Evolutionary conservation across 345 rosid genomes (phyloP).

Genomic region (Brassica carinata): DNA sequence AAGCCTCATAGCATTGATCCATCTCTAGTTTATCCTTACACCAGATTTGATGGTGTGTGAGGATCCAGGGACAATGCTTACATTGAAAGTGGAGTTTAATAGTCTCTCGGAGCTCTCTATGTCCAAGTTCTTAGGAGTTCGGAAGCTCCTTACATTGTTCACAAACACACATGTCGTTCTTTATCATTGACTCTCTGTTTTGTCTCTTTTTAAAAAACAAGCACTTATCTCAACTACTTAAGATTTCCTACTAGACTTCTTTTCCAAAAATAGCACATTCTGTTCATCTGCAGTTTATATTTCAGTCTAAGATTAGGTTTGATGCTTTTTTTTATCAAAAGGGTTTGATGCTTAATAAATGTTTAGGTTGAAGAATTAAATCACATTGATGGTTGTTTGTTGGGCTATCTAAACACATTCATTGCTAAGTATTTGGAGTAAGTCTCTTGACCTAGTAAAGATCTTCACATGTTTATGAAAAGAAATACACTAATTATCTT

Average conservation of each 20-base stretch:
- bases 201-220: background rate
- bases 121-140: slow-evolving; percentile 50
- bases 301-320: background rate
- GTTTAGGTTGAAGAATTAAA: background rate
- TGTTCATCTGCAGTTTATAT: background rate
- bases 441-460: background rate
- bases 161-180: slow-evolving; percentile 1
- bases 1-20: slow-evolving; percentile 18
- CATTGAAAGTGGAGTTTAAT: slow-evolving; percentile 44
- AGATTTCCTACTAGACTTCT: background rate
- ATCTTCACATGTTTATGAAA: background rate
- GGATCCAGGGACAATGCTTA: slow-evolving; percentile 41
- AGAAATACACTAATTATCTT: background rate
- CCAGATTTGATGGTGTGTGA: slow-evolving; percentile 29
- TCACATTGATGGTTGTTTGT: background rate
- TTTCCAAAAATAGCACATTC: background rate
- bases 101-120: slow-evolving; percentile 47
- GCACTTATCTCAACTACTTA: slow-evolving; percentile 1
- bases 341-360: too few relatives aligned
- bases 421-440: background rate
- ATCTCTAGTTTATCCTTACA: slow-evolving; percentile 14
- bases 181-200: background rate
- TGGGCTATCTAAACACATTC: background rate
- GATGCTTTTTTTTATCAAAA: background rate
- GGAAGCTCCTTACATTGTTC: slow-evolving; percentile 44